Evolutionary conservation across 495 filamentous ascomycete species (phyloP).

Genomic region (Penicillium antarcticum): DNA sequence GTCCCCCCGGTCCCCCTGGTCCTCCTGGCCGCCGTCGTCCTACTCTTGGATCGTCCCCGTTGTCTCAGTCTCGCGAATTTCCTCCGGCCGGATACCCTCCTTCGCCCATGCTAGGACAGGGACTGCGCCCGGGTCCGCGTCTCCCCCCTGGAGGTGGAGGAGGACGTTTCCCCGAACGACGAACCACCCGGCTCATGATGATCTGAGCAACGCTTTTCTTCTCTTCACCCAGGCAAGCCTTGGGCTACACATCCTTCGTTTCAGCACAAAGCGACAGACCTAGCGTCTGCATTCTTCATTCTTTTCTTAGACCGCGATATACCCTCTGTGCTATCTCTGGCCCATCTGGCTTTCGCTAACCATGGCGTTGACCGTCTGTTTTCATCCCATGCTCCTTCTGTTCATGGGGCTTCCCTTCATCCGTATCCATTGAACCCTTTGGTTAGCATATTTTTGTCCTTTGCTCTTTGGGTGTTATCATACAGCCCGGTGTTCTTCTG

Average conservation of each 20-base stretch:
- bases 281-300: conserved; percentile 6
- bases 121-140: conserved; percentile 27
- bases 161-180: conserved; percentile 62
- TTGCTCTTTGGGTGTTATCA: background rate
- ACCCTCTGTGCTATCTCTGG: conserved; percentile 18
- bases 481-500: conserved; percentile 13
- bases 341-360: conserved; percentile 8
- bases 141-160: conserved; percentile 29
- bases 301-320: conserved; percentile 22
- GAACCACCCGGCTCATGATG: conserved; percentile 86
- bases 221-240: background rate
- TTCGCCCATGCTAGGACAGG: conserved; percentile 29
- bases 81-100: conserved; percentile 11
- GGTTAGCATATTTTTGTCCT: background rate
- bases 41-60: conserved; percentile 16
- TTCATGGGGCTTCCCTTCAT: conserved; percentile 1
- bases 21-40: conserved; percentile 27
- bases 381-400: background rate
- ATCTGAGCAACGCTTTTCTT: conserved; percentile 49
- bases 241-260: background rate
- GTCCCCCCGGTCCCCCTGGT: conserved; percentile 24
- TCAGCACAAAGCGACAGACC: background rate
- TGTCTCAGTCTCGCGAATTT: conserved; percentile 20
- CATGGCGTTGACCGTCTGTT: conserved; percentile 15
- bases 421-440: background rate